Evolutionary conservation across 768 basidiomycete genomes (phyloP).

Genomic region (Tylopilus intermedius): DNA sequence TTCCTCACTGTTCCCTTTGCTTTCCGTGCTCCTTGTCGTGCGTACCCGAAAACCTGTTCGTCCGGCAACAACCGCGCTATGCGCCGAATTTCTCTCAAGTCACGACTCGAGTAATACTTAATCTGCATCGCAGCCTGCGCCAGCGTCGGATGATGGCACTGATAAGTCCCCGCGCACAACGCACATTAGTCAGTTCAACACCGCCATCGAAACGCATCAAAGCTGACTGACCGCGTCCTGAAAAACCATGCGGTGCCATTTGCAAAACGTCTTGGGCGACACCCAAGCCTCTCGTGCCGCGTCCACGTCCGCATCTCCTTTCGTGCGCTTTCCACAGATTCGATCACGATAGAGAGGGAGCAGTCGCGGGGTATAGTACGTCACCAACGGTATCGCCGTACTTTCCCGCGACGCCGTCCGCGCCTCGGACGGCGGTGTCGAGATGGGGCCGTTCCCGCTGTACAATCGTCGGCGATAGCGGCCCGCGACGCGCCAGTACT

Average conservation of each 20-base stretch:
- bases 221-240: slow-evolving; percentile 34
- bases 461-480: slow-evolving; percentile 28
- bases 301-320: neutral
- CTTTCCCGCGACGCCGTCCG: slow-evolving; percentile 2
- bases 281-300: slow-evolving; percentile 24
- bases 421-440: neutral
- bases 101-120: slow-evolving; percentile 34
- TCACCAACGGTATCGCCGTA: slow-evolving; percentile 22
- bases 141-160: slow-evolving; percentile 28
- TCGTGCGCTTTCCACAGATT: neutral
- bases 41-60: slow-evolving; percentile 30
- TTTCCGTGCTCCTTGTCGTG: neutral
- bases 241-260: slow-evolving; percentile 47
- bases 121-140: slow-evolving; percentile 32
- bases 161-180: neutral
- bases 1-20: slow-evolving; percentile 14
- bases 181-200: neutral
- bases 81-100: slow-evolving; percentile 37
- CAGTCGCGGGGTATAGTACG: slow-evolving; percentile 34
- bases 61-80: slow-evolving; percentile 39
- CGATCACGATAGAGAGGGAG: slow-evolving; percentile 36
- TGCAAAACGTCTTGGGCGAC: slow-evolving; percentile 35
- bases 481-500: slow-evolving; percentile 29
- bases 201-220: neutral
- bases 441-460: slow-evolving; percentile 10